These are phyloP conservation scores for Neurospora sublineolata DNA, from an alignment of 495 filamentous ascomycete species.

Conservation along the genomic window DNA sequence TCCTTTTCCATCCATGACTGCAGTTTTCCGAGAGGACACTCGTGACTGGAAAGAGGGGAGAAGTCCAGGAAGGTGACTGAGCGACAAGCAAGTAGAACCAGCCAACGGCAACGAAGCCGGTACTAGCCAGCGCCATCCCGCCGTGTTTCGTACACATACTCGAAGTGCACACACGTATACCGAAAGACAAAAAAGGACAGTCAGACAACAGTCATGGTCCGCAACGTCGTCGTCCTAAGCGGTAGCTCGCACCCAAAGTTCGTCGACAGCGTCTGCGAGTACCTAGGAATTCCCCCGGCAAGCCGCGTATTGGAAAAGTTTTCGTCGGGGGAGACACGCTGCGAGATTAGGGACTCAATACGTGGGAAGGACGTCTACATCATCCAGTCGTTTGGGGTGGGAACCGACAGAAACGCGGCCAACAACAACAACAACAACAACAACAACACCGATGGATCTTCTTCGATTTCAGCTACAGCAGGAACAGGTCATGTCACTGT, in stretches of 20 bases:
- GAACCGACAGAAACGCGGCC: neutral
- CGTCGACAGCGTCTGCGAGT: constrained; percentile 71
- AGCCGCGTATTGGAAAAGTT: constrained; percentile 83
- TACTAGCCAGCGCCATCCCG: neutral
- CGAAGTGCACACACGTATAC: neutral
- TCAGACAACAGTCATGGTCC: constrained; percentile 48
- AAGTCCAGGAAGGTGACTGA: neutral
- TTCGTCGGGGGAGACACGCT: constrained; percentile 83
- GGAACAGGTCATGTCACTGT: constrained; percentile 47
- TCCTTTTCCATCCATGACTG: neutral
- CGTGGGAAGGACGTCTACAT: constrained; percentile 98
- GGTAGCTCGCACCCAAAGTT: constrained; percentile 87
- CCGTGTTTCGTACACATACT: neutral
- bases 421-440: neutral
- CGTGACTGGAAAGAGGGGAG: neutral
- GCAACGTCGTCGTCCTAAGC: constrained; percentile 89
- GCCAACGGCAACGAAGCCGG: neutral
- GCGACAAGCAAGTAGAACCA: neutral
- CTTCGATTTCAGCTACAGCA: neutral
- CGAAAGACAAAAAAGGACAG: neutral
- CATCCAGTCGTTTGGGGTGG: constrained; percentile 54
- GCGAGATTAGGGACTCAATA: constrained; percentile 90
- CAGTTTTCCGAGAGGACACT: neutral
- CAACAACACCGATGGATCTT: neutral
- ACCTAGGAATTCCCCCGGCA: constrained; percentile 73